These are phyloP conservation scores for Septoria linicola DNA, from an alignment of 2,329 filamentous ascomycete genomes.

Conservation along the genomic window DNA sequence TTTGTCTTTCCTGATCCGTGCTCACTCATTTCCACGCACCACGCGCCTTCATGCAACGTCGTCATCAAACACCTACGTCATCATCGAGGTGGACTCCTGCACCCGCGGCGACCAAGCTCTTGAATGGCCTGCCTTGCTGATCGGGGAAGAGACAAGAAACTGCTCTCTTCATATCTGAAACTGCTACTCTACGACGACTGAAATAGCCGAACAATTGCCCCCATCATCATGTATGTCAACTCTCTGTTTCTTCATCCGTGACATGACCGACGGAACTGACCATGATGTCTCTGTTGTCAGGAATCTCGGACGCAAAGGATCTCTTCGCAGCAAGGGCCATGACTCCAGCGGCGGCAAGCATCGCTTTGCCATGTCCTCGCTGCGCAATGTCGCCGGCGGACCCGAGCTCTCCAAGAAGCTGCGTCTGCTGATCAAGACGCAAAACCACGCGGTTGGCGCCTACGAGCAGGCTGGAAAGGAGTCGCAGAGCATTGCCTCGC, in stretches of 20 bases:
- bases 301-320: conserved; percentile 60
- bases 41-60: no score
- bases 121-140: no score
- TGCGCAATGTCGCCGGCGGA: conserved; percentile 74
- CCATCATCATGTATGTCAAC: conserved; percentile 8
- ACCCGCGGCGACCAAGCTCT: no score
- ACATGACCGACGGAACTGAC: no score
- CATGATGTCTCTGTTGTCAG: neutral
- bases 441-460: conserved; percentile 82
- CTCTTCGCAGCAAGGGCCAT: conserved; percentile 66
- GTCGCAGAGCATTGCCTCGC: conserved; percentile 77
- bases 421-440: conserved; percentile 89
- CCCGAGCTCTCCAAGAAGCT: conserved; percentile 87
- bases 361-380: conserved; percentile 80
- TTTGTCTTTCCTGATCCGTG: no score
- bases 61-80: no score
- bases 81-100: no score
- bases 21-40: no score
- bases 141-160: no score
- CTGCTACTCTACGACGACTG: no score
- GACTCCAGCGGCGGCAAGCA: conserved; percentile 50
- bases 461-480: conserved; percentile 84
- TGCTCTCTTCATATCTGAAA: no score
- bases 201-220: conserved; percentile 11
- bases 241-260: neutral